These are phyloP conservation scores for Geosmithia morbida DNA, from an alignment of 2,329 filamentous ascomycete species.

Conservation along the genomic window DNA sequence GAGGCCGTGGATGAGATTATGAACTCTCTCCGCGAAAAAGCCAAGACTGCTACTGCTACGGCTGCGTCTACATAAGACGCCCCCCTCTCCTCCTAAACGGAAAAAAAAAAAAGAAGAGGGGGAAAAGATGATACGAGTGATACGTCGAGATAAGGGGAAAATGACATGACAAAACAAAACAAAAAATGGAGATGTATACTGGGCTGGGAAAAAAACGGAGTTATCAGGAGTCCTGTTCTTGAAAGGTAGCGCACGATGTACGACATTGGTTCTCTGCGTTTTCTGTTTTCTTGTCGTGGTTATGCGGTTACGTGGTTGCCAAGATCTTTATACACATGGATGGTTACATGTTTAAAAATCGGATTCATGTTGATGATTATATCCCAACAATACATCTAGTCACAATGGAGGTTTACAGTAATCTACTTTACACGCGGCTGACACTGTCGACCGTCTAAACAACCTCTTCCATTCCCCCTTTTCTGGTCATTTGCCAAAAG, in stretches of 20 bases:
- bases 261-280: too few relatives aligned
- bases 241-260: too few relatives aligned
- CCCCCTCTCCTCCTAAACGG: too few relatives aligned
- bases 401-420: not conserved
- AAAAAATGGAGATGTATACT: too few relatives aligned
- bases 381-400: not conserved
- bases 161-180: too few relatives aligned
- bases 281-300: too few relatives aligned
- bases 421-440: conserved; percentile 1
- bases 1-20: conserved; percentile 68
- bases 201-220: too few relatives aligned
- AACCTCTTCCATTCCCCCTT: not conserved
- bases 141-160: too few relatives aligned
- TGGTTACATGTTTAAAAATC: not conserved
- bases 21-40: conserved; percentile 44
- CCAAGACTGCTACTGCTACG: conserved; percentile 13
- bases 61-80: too few relatives aligned
- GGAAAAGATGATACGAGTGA: too few relatives aligned
- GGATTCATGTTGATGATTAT: not conserved
- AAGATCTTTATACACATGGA: not conserved
- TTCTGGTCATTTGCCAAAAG: not conserved
- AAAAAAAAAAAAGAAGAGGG: not conserved
- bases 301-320: not conserved
- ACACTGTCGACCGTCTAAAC: not conserved
- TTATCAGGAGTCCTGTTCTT: too few relatives aligned